Percentiles rank a stretch among this genome's conserved stretches.
phyloP scores from a whole-genome alignment of 768 basidiomycete genomes.

The Amanita rubescens region DNA sequence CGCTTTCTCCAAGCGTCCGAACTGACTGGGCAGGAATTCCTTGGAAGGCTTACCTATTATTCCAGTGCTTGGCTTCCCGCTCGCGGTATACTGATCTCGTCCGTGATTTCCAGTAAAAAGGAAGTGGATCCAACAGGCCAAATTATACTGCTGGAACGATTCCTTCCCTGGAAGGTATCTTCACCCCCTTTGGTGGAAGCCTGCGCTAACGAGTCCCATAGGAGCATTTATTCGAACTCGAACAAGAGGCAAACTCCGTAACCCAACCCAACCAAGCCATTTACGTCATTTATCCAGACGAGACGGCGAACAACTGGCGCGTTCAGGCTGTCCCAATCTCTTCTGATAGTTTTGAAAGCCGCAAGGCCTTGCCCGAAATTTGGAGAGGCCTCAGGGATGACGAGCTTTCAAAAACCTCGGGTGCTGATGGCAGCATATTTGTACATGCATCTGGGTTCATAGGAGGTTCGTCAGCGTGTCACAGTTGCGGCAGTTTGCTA shows the following conservation, averaged over 20 bases:
- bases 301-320: slow-evolving; percentile 70
- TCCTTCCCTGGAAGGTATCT: slow-evolving; percentile 81
- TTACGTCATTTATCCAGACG: slow-evolving; percentile 90
- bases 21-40: slow-evolving; percentile 82
- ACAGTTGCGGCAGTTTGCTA: neutral
- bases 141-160: slow-evolving; percentile 74
- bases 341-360: slow-evolving; percentile 80
- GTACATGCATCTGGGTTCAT: slow-evolving; percentile 97
- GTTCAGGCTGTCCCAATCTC: slow-evolving; percentile 85
- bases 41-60: slow-evolving; percentile 73
- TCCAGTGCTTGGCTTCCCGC: slow-evolving; percentile 91
- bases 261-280: slow-evolving; percentile 47
- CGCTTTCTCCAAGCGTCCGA: slow-evolving; percentile 74
- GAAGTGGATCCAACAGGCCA: slow-evolving; percentile 63
- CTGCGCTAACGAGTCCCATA: slow-evolving; percentile 9
- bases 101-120: slow-evolving; percentile 48
- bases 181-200: neutral
- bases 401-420: slow-evolving; percentile 60
- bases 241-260: slow-evolving; percentile 40
- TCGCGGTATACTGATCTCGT: slow-evolving; percentile 61
- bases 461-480: slow-evolving; percentile 55
- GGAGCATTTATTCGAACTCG: slow-evolving; percentile 89
- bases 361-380: slow-evolving; percentile 86
- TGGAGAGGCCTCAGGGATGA: slow-evolving; percentile 94
- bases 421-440: slow-evolving; percentile 82